Conservation (phyloP, 139 green algal species). For the Auxenochlorella pyrenoidosa region DNA sequence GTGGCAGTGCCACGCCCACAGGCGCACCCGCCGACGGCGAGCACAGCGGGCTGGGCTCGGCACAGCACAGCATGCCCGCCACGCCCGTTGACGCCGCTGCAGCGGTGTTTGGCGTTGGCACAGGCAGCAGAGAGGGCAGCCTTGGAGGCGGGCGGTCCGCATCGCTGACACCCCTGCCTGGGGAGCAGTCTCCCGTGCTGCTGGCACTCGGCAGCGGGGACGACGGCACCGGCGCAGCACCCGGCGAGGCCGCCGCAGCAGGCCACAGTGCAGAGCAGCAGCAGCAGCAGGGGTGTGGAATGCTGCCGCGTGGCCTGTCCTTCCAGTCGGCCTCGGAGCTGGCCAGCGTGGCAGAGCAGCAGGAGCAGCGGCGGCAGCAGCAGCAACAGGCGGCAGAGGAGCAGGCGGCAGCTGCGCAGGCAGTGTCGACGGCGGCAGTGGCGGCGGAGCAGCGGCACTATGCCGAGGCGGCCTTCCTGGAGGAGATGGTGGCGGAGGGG, state of each 20-base stretch:
- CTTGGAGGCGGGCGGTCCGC: not conserved
- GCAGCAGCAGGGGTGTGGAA: not conserved
- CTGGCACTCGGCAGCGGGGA: not conserved
- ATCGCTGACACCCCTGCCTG: conserved; percentile 3
- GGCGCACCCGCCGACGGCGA: not conserved
- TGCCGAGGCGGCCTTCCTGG: conserved; percentile 53
- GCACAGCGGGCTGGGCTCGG: not conserved
- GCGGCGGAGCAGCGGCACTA: conserved; percentile 25
- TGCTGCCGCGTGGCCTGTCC: not conserved
- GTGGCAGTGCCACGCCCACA: not conserved
- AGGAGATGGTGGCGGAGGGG: conserved; percentile 70
- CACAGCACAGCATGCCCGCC: conserved; percentile 4
- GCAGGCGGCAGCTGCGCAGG: conserved; percentile 20
- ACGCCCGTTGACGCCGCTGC: not conserved
- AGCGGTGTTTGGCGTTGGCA: not conserved
- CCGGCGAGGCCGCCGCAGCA: not conserved
- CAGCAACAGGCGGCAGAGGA: not conserved
- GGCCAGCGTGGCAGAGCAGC: not conserved
- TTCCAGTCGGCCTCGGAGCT: not conserved
- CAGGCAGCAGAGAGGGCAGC: not conserved
- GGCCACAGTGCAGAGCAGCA: not conserved
- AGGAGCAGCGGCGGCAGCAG: not conserved
- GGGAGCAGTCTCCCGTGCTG: not conserved
- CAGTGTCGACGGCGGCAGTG: not conserved
- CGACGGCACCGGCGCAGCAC: not conserved